phyloP scores from a whole-genome alignment of 2,329 filamentous ascomycete genomes.

The Geosmithia putterillii region DNA sequence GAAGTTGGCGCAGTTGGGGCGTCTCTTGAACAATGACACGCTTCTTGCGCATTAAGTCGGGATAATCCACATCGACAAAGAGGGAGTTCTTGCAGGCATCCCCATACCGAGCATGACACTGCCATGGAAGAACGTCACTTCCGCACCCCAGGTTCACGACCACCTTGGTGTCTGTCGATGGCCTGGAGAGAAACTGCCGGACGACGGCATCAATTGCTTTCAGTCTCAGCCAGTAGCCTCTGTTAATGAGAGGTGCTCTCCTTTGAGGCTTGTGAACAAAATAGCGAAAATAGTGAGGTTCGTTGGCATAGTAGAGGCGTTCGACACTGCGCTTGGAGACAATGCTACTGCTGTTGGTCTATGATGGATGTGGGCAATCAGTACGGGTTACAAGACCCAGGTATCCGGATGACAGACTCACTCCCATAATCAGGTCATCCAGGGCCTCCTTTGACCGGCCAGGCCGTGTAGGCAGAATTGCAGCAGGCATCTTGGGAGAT shows the following conservation, averaged over 20 bases:
- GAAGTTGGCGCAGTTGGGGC: conserved; percentile 35
- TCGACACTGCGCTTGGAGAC: conserved; percentile 91
- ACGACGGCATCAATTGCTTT: conserved; percentile 68
- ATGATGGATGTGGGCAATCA: not conserved
- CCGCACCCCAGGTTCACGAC: conserved; percentile 82
- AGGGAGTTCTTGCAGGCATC: conserved; percentile 42
- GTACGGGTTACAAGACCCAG: not conserved
- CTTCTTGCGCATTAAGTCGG: conserved; percentile 66
- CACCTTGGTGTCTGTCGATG: conserved; percentile 48
- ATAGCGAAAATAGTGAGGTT: conserved; percentile 75
- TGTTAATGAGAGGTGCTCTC: conserved; percentile 78
- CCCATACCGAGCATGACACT: conserved; percentile 58
- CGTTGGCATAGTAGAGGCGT: conserved; percentile 63
- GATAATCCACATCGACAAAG: conserved; percentile 83
- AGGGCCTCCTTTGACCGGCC: conserved; percentile 13
- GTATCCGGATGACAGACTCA: conserved; percentile 21
- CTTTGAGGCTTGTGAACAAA: conserved; percentile 79
- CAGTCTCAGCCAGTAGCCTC: conserved; percentile 80
- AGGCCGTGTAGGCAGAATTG: conserved; percentile 3
- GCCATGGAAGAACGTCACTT: conserved; percentile 81
- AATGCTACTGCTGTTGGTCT: conserved; percentile 88
- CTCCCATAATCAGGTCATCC: conserved; percentile 45
- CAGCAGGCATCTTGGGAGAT: not conserved
- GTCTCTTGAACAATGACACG: conserved; percentile 52
- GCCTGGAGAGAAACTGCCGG: conserved; percentile 53